Evolutionary conservation across 2,329 filamentous ascomycete genomes (phyloP).

Genomic region (Monilinia fructicola): DNA sequence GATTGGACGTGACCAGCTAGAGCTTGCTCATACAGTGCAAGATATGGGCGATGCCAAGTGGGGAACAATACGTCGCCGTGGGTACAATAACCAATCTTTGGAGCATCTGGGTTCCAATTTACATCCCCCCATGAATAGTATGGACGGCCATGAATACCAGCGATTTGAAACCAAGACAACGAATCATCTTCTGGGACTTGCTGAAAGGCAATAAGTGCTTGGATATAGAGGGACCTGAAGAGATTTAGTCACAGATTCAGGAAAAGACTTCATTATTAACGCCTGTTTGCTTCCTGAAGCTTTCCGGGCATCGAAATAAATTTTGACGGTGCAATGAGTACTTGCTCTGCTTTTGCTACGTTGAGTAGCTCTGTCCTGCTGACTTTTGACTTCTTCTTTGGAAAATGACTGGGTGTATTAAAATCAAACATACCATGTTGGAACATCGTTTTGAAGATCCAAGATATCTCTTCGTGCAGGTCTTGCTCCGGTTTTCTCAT

Average conservation of each 20-base stretch:
- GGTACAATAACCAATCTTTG: slow-evolving; percentile 26
- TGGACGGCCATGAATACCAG: slow-evolving; percentile 36
- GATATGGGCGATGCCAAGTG: slow-evolving; percentile 55
- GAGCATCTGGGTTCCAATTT: background rate
- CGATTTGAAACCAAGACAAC: slow-evolving; percentile 42
- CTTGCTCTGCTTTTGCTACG: background rate
- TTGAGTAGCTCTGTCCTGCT: background rate
- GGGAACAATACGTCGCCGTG: slow-evolving; percentile 28
- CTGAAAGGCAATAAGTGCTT: slow-evolving; percentile 29
- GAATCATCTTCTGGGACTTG: slow-evolving; percentile 19
- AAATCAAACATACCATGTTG: slow-evolving; percentile 19
- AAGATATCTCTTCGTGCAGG: slow-evolving; percentile 25
- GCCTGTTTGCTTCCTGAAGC: background rate
- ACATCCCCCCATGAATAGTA: slow-evolving; percentile 24
- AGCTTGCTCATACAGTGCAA: slow-evolving; percentile 57
- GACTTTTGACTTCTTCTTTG: background rate
- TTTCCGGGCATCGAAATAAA: background rate
- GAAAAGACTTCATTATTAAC: background rate
- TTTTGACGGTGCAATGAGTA: background rate
- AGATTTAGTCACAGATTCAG: background rate
- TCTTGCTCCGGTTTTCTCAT: slow-evolving; percentile 21
- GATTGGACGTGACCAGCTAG: slow-evolving; percentile 48
- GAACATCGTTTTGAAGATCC: slow-evolving; percentile 25
- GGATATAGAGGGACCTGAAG: slow-evolving; percentile 30
- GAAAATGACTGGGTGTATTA: background rate